A percentile compares a stretch with the other conserved stretches of the same genome.
Evolutionary conservation across 306 rosid genomes (phyloP).

Genomic region (Vigna unguiculata): DNA sequence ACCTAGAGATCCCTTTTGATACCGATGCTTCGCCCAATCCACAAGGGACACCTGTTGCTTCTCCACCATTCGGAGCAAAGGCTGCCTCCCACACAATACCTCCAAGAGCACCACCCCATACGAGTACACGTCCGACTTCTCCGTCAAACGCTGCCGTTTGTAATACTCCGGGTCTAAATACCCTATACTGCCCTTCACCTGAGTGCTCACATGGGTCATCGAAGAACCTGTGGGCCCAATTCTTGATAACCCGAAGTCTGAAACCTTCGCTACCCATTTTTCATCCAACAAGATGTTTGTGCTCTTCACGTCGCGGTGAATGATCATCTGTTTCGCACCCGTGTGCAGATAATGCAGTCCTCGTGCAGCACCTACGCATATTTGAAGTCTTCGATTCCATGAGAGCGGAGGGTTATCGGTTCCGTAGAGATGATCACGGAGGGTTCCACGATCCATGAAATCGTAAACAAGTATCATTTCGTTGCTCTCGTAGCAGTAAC

Average conservation of each 20-base stretch:
- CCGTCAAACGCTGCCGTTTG: background rate
- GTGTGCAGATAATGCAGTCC: conserved; percentile 5
- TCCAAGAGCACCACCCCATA: conserved; percentile 40
- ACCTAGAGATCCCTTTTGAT: background rate
- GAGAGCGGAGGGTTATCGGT: background rate
- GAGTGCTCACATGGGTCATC: background rate
- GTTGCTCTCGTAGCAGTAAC: conserved; percentile 46
- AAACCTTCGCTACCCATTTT: conserved; percentile 23
- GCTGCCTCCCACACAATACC: conserved; percentile 23
- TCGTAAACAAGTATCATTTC: conserved; percentile 30
- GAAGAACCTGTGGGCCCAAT: background rate
- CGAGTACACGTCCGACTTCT: conserved; percentile 6
- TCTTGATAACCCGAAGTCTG: background rate
- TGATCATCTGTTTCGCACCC: background rate
- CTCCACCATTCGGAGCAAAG: conserved; percentile 16
- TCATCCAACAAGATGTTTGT: background rate
- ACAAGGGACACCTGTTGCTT: conserved; percentile 27
- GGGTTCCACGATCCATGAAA: conserved; percentile 26
- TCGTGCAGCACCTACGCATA: background rate
- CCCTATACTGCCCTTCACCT: background rate
- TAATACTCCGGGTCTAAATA: conserved; percentile 5
- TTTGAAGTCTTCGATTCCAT: conserved; percentile 51
- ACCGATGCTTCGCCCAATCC: conserved; percentile 17
- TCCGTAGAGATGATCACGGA: conserved; percentile 38
- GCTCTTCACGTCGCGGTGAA: conserved; percentile 23